Base-by-base conservation (phyloP, 768 basidiomycete species). In the Rhodotorula paludigena region DNA sequence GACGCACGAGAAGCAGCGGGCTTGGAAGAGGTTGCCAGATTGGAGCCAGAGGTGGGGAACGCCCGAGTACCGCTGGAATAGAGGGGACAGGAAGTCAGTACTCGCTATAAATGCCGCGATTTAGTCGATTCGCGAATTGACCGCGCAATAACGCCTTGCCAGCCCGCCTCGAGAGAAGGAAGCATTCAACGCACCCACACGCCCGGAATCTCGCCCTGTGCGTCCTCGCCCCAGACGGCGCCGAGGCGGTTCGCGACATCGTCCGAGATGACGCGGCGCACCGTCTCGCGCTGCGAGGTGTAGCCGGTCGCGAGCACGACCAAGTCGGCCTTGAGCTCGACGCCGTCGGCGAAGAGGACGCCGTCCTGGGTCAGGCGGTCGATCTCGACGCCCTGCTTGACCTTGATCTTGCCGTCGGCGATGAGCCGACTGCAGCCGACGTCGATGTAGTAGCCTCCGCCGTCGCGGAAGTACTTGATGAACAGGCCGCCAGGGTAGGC, bases 351-450 rank as follows among this genome's bases (percentile, higher is more conserved):
- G 63, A 85, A 85, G 49, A 77, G 75, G 33, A 85, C 65, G 10
- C 82, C 82, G n/a, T 62, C 73, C 51, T 78, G 70, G 4, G 79
- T 82, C 74, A 84, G 83, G 30, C 75, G 74, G 61, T 80, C 76
- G 61, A 87, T 82, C 53, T 80, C 78, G 55, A 78, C 78, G 62
- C 85, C 85, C 77, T 82, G 85, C 79, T 87, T 88, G 63, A 88
- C 77, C 76, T 86, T 87, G 80, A 88, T 85, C 74, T 85, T 84
- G 10, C 86, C 85, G 73, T 87, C 84, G 52, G 83, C 82, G 73
- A 88, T 84, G 69, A 84, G 78, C 76, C 86, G 82, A 3, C 71
- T 72, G 56, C 63, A 60, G 5, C 73, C 74, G 59, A 72, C 69
- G 35, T 75, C 74, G 53, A 76, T 74, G 57, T 76, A 76, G 73